These are phyloP conservation scores for Vigna unguiculata DNA, from an alignment of 306 rosid genomes.

Conservation along the genomic window DNA sequence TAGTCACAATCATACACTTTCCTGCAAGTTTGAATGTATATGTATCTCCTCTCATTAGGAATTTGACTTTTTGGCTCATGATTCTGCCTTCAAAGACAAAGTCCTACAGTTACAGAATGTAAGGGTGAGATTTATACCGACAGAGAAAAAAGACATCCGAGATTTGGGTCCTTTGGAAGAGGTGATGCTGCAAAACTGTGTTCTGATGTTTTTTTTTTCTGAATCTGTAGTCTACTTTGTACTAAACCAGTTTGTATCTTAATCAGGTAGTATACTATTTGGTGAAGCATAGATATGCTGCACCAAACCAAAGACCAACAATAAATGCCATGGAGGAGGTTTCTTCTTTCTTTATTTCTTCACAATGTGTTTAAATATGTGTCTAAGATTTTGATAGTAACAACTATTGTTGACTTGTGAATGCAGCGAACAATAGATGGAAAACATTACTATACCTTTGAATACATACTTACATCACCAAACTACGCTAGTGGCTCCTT, in stretches of 20 bases:
- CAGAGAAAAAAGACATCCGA: slow-evolving; percentile 80
- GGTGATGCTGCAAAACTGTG: slow-evolving; percentile 50
- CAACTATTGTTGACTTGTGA: slow-evolving; percentile 21
- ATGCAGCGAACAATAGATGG: slow-evolving; percentile 79
- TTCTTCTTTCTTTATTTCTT: slow-evolving; percentile 34
- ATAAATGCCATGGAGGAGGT: slow-evolving; percentile 89
- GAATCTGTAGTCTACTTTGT: slow-evolving; percentile 1
- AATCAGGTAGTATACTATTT: slow-evolving; percentile 64
- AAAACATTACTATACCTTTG: slow-evolving; percentile 86
- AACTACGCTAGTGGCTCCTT: slow-evolving; percentile 73
- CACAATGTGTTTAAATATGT: background rate
- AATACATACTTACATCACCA: slow-evolving; percentile 73
- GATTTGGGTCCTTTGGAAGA: slow-evolving; percentile 92
- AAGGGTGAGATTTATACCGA: slow-evolving; percentile 92
- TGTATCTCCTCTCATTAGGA: slow-evolving; percentile 61
- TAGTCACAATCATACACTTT: background rate
- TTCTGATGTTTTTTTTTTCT: background rate
- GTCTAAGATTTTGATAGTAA: slow-evolving; percentile 31
- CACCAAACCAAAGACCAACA: slow-evolving; percentile 81
- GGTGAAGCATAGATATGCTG: slow-evolving; percentile 80
- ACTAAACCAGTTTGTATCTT: slow-evolving; percentile 33
- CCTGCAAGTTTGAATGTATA: slow-evolving; percentile 9
- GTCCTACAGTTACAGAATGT: slow-evolving; percentile 83
- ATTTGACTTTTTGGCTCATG: slow-evolving; percentile 93
- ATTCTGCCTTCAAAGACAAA: slow-evolving; percentile 94